Percentiles rank a stretch among this genome's conserved stretches.
These are phyloP conservation scores for Mortierella sp. DNA, from an alignment of 371 early-diverging fungal species.

Conservation along the genomic window DNA sequence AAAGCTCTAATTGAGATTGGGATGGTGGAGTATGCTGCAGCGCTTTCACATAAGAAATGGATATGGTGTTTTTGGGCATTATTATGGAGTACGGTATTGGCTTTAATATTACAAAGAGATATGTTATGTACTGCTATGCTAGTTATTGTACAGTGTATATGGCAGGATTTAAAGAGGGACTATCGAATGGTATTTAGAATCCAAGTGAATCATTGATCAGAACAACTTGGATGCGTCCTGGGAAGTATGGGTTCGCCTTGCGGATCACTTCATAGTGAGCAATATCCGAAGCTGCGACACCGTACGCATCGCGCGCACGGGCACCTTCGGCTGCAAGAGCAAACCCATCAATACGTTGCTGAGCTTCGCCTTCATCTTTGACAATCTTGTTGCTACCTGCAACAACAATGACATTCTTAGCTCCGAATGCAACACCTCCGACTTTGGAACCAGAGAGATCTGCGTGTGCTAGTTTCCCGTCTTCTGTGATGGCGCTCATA, in stretches of 20 bases:
- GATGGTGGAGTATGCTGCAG: too few species aligned
- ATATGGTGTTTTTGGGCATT: too few species aligned
- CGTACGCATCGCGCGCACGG: conserved; percentile 59
- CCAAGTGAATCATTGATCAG: conserved; percentile 58
- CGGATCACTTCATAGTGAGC: conserved; percentile 54
- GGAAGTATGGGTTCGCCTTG: conserved; percentile 52
- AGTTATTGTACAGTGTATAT: conserved; percentile 17
- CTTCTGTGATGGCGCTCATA: conserved; percentile 54
- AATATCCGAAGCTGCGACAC: conserved; percentile 51
- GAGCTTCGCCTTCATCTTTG: conserved; percentile 55
- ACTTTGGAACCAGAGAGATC: conserved; percentile 58
- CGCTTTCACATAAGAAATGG: too few species aligned
- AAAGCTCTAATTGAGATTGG: too few species aligned
- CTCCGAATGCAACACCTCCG: conserved; percentile 51
- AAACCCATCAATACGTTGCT: conserved; percentile 56
- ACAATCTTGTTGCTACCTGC: conserved; percentile 61
- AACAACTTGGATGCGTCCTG: conserved; percentile 49
- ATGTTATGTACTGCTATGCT: too few species aligned
- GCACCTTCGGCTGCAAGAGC: conserved; percentile 55
- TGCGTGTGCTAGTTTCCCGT: conserved; percentile 52
- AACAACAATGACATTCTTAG: conserved; percentile 57
- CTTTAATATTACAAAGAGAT: too few species aligned
- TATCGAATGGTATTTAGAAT: conserved; percentile 33
- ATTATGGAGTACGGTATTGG: too few species aligned
- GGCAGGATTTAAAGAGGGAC: neutral